Evolutionary conservation across 2,329 filamentous ascomycete species (phyloP).

Genomic region (Penicillium nordicum): DNA sequence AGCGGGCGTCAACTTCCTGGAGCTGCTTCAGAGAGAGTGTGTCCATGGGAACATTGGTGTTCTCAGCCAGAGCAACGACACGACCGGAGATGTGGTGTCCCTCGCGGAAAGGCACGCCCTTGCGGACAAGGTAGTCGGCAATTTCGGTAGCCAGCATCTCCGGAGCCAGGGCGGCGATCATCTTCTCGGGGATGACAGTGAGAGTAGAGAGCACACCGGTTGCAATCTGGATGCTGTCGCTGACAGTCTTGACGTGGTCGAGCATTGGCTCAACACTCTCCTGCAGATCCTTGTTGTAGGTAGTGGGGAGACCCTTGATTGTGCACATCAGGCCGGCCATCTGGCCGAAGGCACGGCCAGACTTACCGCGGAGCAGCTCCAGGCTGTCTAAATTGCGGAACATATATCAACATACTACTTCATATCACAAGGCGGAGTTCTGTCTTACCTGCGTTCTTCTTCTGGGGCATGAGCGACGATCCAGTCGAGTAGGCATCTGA

Average conservation of each 20-base stretch:
- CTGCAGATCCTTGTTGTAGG: slow-evolving; percentile 92
- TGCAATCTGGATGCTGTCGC: slow-evolving; percentile 77
- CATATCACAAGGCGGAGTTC: background rate
- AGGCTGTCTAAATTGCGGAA: slow-evolving; percentile 55
- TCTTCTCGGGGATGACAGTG: slow-evolving; percentile 66
- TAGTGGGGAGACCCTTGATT: slow-evolving; percentile 70
- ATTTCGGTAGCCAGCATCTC: slow-evolving; percentile 71
- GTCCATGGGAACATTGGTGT: slow-evolving; percentile 65
- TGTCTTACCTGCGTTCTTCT: slow-evolving; percentile 62
- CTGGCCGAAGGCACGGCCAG: slow-evolving; percentile 72
- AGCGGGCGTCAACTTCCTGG: slow-evolving; percentile 64
- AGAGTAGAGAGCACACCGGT: slow-evolving; percentile 76
- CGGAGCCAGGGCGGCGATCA: slow-evolving; percentile 73
- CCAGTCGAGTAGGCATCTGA: slow-evolving; percentile 79
- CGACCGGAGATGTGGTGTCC: slow-evolving; percentile 74
- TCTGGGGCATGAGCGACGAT: slow-evolving; percentile 75
- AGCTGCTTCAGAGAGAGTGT: slow-evolving; percentile 65
- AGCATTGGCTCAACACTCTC: slow-evolving; percentile 83
- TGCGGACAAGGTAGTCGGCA: slow-evolving; percentile 48
- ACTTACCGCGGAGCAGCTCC: slow-evolving; percentile 73
- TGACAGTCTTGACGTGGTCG: slow-evolving; percentile 76
- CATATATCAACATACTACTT: background rate
- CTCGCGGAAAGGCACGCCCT: slow-evolving; percentile 70
- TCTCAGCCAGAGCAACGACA: slow-evolving; percentile 69
- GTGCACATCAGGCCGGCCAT: slow-evolving; percentile 78